Evolutionary conservation across 164 flowering plant genomes (phyloP).

Genomic region (Vitis cinerea): DNA sequence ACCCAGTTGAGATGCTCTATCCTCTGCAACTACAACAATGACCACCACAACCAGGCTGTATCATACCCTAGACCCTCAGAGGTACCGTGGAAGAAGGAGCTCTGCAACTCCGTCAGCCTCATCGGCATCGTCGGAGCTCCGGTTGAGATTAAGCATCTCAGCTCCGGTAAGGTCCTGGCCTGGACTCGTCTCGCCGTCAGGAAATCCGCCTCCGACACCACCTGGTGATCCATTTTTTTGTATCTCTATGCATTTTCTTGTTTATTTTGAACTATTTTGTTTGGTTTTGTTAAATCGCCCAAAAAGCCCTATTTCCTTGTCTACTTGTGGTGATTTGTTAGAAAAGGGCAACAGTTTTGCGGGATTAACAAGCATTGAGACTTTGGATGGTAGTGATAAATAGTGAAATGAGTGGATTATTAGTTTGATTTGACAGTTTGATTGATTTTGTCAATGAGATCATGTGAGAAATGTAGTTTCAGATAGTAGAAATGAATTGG

Average conservation of each 20-base stretch:
- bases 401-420: no score
- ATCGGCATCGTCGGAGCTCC: conserved; percentile 71
- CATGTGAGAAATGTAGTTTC: no score
- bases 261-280: background rate
- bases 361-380: no score
- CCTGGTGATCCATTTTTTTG: conserved; percentile 39
- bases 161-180: conserved; percentile 75
- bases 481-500: no score
- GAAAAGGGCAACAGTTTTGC: no score
- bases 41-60: conserved; percentile 23
- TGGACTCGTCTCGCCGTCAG: conserved; percentile 78
- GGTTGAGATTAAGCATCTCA: conserved; percentile 63
- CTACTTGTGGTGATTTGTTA: no score
- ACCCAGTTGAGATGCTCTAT: conserved; percentile 16
- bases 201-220: conserved; percentile 66
- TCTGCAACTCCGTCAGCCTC: conserved; percentile 62
- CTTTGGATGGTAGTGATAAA: no score
- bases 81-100: conserved; percentile 84
- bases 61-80: conserved; percentile 64
- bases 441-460: no score
- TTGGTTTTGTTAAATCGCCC: no score
- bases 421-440: no score
- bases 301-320: no score
- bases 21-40: conserved; percentile 7
- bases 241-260: background rate